A percentile compares a stretch with the other conserved stretches of the same genome.
Conservation (phyloP, 1,139 yeast species). For the Wickerhamomyces sp. region DNA sequence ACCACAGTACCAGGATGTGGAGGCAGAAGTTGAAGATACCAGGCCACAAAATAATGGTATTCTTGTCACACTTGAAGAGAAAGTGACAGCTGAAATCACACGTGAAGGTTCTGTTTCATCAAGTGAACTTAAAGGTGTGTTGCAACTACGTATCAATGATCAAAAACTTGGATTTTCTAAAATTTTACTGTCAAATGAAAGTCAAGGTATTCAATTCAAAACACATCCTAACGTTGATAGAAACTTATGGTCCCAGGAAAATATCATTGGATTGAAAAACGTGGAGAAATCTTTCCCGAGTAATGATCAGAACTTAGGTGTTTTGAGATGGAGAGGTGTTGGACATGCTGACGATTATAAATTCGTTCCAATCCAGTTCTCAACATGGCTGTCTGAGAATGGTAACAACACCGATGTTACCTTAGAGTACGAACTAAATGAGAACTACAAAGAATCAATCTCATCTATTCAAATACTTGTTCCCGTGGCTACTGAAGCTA, state of each 20-base stretch:
- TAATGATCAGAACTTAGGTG: conserved; percentile 85
- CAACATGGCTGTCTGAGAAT: conserved; percentile 78
- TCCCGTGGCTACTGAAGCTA: conserved; percentile 59
- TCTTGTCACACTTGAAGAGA: conserved; percentile 72
- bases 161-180: conserved; percentile 61
- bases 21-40: conserved; percentile 22
- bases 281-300: conserved; percentile 78
- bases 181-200: conserved; percentile 49
- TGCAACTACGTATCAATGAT: conserved; percentile 82
- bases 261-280: conserved; percentile 71
- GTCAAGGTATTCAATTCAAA: conserved; percentile 64
- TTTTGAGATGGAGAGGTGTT: conserved; percentile 81
- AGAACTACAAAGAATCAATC: conserved; percentile 41
- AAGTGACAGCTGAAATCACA: conserved; percentile 66
- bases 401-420: conserved; percentile 66
- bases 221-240: conserved; percentile 97
- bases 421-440: conserved; percentile 73
- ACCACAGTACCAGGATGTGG: conserved; percentile 21
- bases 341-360: conserved; percentile 52
- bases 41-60: conserved; percentile 62
- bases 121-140: conserved; percentile 85
- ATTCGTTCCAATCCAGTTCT: conserved; percentile 66
- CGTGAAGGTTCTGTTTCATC: conserved; percentile 78
- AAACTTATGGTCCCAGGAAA: conserved; percentile 50
- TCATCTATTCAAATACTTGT: conserved; percentile 58